Conservation (phyloP, 2,329 filamentous ascomycete genomes). For the Ampelomyces quisqualis region DNA sequence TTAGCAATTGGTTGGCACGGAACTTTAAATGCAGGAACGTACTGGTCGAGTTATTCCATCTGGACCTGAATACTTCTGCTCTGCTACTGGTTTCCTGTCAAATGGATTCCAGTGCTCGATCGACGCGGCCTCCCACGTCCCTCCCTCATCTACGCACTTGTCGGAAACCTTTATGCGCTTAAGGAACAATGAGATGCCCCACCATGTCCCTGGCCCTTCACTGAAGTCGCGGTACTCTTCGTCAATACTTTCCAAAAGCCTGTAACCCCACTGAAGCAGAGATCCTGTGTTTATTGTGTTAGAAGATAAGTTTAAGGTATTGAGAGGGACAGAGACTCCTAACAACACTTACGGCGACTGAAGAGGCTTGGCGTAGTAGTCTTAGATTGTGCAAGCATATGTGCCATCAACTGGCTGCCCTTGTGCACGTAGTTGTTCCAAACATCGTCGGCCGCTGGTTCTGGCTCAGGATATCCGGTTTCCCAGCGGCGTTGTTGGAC, state of each 20-base stretch:
- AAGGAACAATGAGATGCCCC: slow-evolving; percentile 1
- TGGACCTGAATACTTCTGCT: neutral
- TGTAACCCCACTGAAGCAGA: neutral
- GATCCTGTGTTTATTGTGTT: neutral
- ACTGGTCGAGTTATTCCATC: neutral
- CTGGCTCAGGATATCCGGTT: neutral
- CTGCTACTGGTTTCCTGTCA: neutral
- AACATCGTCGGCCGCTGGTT: neutral
- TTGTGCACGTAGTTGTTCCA: slow-evolving; percentile 1
- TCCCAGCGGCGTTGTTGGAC: too few relatives aligned
- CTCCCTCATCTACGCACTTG: neutral
- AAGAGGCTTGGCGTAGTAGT: neutral
- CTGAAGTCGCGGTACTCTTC: neutral
- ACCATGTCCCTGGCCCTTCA: too few relatives aligned
- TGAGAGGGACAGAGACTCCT: too few relatives aligned
- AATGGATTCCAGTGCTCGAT: neutral
- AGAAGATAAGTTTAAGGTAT: neutral
- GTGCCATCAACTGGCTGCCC: slow-evolving; percentile 1
- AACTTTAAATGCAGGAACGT: neutral
- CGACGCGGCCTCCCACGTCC: neutral
- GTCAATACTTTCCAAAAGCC: neutral
- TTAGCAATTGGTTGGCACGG: too few relatives aligned
- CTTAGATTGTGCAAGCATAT: slow-evolving; percentile 1
- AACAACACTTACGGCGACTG: neutral
- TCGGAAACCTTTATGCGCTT: neutral